Evolutionary conservation across 148 eudicot species (phyloP).

Genomic region (Suaeda aralocaspica): DNA sequence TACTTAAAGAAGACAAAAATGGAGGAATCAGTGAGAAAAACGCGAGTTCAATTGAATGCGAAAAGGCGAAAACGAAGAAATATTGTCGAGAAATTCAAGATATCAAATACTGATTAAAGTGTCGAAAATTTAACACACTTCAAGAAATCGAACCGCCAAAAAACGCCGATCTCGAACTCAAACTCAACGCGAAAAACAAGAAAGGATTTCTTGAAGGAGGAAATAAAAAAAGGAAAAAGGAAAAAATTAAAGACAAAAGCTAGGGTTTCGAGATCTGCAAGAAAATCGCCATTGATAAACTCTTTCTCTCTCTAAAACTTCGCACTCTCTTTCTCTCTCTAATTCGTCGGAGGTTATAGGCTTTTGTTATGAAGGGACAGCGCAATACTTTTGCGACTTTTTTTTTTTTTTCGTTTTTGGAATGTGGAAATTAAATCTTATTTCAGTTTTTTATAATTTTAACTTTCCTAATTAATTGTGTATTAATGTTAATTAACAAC

Average conservation of each 20-base stretch:
- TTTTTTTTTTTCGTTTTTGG: too few relatives aligned
- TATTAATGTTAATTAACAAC: too few relatives aligned
- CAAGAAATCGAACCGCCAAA: conserved; percentile 26
- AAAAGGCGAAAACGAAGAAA: background rate
- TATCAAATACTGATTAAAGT: conserved; percentile 17
- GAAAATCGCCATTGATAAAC: conserved; percentile 29
- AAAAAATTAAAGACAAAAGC: conserved; percentile 10
- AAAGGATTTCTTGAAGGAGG: conserved; percentile 8
- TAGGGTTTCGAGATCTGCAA: conserved; percentile 62
- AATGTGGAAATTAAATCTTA: background rate
- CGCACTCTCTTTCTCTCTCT: conserved; percentile 26
- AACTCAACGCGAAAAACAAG: conserved; percentile 17
- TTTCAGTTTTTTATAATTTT: background rate
- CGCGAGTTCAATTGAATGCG: background rate
- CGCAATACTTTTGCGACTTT: conserved; percentile 3
- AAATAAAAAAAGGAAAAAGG: background rate
- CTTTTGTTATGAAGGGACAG: conserved; percentile 21
- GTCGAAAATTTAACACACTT: background rate
- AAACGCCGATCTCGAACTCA: conserved; percentile 35
- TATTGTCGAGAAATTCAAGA: conserved; percentile 12
- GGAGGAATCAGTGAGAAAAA: background rate
- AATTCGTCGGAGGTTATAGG: conserved; percentile 13
- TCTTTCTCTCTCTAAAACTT: conserved; percentile 20
- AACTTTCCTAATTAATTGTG: background rate
- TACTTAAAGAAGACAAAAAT: background rate